Evolutionary conservation across 2,329 filamentous ascomycete genomes (phyloP).

Genomic region (Fusarium chuoi): DNA sequence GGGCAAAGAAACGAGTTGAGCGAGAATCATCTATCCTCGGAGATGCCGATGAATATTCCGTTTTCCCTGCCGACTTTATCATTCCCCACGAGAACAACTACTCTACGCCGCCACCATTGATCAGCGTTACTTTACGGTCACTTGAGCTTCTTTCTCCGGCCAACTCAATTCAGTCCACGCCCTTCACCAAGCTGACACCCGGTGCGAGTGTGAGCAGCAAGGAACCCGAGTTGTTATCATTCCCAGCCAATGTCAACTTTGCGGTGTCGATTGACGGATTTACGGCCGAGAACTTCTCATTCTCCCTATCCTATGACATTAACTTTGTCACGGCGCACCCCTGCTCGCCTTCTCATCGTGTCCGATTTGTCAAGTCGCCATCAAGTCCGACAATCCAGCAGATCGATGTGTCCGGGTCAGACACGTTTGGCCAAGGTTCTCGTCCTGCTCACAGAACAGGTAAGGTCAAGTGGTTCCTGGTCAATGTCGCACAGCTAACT

Average conservation of each 20-base stretch:
- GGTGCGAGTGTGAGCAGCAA: constrained; percentile 23
- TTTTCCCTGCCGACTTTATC: constrained; percentile 71
- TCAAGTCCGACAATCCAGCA: constrained; percentile 69
- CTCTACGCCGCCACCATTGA: constrained; percentile 57
- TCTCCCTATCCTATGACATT: constrained; percentile 66
- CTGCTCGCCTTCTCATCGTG: constrained; percentile 67
- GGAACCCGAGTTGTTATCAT: constrained; percentile 48
- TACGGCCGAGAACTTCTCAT: constrained; percentile 54
- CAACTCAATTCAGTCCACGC: constrained; percentile 58
- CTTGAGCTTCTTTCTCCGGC: constrained; percentile 60
- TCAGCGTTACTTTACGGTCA: constrained; percentile 60
- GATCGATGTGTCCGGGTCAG: constrained; percentile 61
- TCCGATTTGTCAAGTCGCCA: constrained; percentile 68
- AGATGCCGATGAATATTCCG: constrained; percentile 62
- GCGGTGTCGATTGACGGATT: constrained; percentile 52
- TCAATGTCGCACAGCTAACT: constrained; percentile 21
- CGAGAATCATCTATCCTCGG: constrained; percentile 70
- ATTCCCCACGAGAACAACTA: constrained; percentile 68
- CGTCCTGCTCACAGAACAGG: constrained; percentile 60
- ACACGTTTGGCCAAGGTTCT: constrained; percentile 56
- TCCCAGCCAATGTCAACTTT: constrained; percentile 51
- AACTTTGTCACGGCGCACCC: constrained; percentile 75
- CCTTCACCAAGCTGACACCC: constrained; percentile 49
- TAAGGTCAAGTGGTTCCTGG: constrained; percentile 41
- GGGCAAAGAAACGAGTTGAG: constrained; percentile 69